phyloP scores from a whole-genome alignment of 257 asterid species.

The Capsicum baccatum region DNA sequence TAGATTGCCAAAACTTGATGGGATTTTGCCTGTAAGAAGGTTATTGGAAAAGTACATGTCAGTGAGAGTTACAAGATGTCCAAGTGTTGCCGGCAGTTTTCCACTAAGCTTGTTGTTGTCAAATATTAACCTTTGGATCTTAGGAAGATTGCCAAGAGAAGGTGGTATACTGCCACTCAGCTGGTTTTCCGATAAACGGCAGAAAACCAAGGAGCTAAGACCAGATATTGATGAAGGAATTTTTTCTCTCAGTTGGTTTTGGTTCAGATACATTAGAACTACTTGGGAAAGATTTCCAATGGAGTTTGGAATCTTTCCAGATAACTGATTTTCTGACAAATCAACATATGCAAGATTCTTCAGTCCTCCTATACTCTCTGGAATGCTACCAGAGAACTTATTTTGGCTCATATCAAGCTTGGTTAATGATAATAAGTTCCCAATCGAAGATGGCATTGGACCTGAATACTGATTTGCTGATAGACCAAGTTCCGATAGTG shows the following conservation, averaged over 20 bases:
- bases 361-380: conserved; percentile 51
- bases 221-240: conserved; percentile 61
- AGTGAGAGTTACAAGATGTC: conserved; percentile 48
- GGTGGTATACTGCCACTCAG: conserved; percentile 63
- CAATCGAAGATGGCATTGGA: conserved; percentile 54
- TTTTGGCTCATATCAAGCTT: conserved; percentile 51
- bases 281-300: conserved; percentile 48
- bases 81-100: conserved; percentile 57
- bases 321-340: conserved; percentile 51
- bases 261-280: conserved; percentile 36
- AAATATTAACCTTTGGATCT: conserved; percentile 45
- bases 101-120: conserved; percentile 65
- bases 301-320: conserved; percentile 58
- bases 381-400: conserved; percentile 54
- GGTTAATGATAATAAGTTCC: conserved; percentile 42
- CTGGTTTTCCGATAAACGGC: conserved; percentile 49
- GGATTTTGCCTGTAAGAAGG: conserved; percentile 55
- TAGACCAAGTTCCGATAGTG: conserved; percentile 46
- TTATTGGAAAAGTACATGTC: conserved; percentile 61
- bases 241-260: conserved; percentile 51
- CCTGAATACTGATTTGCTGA: conserved; percentile 55
- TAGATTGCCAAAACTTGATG: conserved; percentile 58
- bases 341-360: conserved; percentile 41
- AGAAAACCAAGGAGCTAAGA: conserved; percentile 47
- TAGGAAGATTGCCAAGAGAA: conserved; percentile 51